Base-by-base conservation (phyloP, 1,284 basidiomycete species). In the Tylopilus microsporus region DNA sequence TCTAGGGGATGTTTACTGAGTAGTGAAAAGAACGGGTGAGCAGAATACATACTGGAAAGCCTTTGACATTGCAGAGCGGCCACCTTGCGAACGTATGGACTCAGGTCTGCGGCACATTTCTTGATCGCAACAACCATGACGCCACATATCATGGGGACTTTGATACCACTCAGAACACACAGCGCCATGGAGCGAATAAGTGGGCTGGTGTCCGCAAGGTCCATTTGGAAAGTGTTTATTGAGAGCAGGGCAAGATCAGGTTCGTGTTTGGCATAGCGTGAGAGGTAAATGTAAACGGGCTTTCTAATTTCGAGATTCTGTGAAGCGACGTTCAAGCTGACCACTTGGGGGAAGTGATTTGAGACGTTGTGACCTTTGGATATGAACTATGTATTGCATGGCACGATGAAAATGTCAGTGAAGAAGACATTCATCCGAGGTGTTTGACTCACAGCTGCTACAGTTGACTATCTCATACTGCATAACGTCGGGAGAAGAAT, bases 171-270 rank as follows among this genome's bases (percentile, higher is more conserved):
- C 49, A 98, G 80, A 2, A 98, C 94, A n/a, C 94, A 82, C 49
- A 98, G 76, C 4, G 93, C 92, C 94, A 97, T 97, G 13, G 92
- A 91, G 36, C 92, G 84, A 59, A 95, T 95, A 65, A 98, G 84
- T 0, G 97, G 96, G 60, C 89, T 97, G 10, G 87, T 79, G 69
- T 99, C 96, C 2, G 88, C 86, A 19, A 99, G 80, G 75, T 99
- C 97, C 72, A 94, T 94, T 75, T 99, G 97, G 71, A 98, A 98
- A 12, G 96, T 97, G 76, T 99, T 99, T 79, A 99, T 97, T 8
- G 94, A 96, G 30, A 99, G 81, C 42, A 99, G 77, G 1, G 97
- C 91, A 55, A 99, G 85, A 74, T 99, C 97, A 10, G 96, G 95
- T 68, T 95, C 93, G 52, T 87, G 85, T 52, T 91, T 86, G 49